A percentile compares a stretch with the other conserved stretches of the same genome.
phyloP scores from a whole-genome alignment of 495 filamentous ascomycete species.

The Neurospora sp. region DNA sequence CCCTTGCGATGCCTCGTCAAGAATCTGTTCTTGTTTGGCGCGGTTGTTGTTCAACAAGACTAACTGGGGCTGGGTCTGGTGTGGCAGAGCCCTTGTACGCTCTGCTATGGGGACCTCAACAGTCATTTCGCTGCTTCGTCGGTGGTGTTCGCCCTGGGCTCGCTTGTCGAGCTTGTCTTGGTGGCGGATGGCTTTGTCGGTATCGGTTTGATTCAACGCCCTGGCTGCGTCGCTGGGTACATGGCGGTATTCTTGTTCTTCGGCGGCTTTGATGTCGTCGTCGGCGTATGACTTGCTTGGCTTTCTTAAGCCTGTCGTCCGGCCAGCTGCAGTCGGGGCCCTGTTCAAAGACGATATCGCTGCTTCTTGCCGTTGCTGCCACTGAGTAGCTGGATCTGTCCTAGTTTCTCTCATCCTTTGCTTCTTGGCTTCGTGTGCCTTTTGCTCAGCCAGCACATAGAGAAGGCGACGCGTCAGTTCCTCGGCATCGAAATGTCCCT shows the following conservation, averaged over 20 bases:
- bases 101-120: neutral
- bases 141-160: neutral
- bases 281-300: slow-evolving; percentile 6
- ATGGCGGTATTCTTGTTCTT: slow-evolving; percentile 21
- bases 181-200: slow-evolving; percentile 26
- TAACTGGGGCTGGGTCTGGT: neutral
- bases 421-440: slow-evolving; percentile 15
- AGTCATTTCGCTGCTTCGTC: neutral
- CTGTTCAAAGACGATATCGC: neutral
- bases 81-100: neutral
- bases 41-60: neutral
- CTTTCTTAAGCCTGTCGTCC: slow-evolving; percentile 4
- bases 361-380: neutral
- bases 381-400: slow-evolving; percentile 1
- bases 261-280: slow-evolving; percentile 8
- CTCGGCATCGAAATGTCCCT: slow-evolving; percentile 40
- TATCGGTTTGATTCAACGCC: slow-evolving; percentile 40
- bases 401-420: slow-evolving; percentile 1
- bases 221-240: slow-evolving; percentile 38
- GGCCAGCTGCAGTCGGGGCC: slow-evolving; percentile 1
- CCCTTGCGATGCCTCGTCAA: neutral
- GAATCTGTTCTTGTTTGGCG: neutral
- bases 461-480: slow-evolving; percentile 39
- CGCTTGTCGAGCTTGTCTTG: slow-evolving; percentile 5
- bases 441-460: slow-evolving; percentile 34